phyloP scores from a whole-genome alignment of 2,329 filamentous ascomycete species.

The Botrytis aclada region DNA sequence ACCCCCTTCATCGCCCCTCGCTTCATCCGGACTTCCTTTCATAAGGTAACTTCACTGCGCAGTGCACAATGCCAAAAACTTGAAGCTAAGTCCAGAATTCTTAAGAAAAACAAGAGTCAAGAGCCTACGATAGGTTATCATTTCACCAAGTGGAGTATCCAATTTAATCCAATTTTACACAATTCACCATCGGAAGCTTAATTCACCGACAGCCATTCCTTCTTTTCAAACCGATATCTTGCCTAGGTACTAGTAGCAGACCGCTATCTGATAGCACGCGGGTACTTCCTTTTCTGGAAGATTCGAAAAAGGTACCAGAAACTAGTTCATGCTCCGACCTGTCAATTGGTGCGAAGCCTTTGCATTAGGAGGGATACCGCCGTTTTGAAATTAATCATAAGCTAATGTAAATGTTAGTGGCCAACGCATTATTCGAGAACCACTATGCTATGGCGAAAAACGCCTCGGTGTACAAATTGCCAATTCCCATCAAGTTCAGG shows the following conservation, averaged over 20 bases:
- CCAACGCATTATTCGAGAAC: constrained; percentile 4
- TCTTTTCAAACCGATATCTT: background rate
- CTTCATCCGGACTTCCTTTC: background rate
- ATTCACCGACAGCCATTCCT: background rate
- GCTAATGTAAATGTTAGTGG: background rate
- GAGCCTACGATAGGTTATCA: background rate
- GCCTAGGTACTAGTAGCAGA: background rate
- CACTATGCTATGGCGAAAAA: background rate
- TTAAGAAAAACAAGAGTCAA: background rate
- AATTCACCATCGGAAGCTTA: constrained; percentile 1
- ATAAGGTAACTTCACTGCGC: background rate
- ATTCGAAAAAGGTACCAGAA: constrained; percentile 4
- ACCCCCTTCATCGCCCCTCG: constrained; percentile 1
- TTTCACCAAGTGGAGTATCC: constrained; percentile 2
- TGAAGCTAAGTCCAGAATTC: background rate
- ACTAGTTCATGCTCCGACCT: background rate
- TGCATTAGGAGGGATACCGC: constrained; percentile 2
- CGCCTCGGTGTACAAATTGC: background rate
- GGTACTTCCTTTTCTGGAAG: constrained; percentile 10
- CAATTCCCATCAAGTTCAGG: constrained; percentile 2
- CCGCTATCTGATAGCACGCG: constrained; percentile 4
- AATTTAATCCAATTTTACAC: background rate
- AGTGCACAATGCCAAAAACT: background rate
- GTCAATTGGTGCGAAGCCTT: background rate
- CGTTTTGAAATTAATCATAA: background rate